A percentile compares a stretch with the other conserved stretches of the same genome.
Conservation (phyloP, 1,139 yeast species). For the Sugiyamaella neomexicana region DNA sequence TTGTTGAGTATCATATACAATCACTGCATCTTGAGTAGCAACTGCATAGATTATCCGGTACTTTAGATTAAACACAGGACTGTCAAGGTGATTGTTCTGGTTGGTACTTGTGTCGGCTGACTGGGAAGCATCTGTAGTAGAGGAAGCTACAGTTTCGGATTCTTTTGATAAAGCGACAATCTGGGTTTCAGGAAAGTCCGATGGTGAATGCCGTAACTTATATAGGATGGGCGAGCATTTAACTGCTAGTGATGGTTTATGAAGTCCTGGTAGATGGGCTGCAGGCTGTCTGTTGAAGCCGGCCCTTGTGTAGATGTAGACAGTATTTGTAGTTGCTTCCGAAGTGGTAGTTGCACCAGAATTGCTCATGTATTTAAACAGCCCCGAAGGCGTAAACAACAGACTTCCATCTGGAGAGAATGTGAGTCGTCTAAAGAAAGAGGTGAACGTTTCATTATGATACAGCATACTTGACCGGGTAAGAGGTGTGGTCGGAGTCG, state of each 20-base stretch:
- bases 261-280: conserved; percentile 73
- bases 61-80: conserved; percentile 53
- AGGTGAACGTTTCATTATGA: conserved; percentile 83
- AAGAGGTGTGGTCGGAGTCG: conserved; percentile 17
- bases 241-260: conserved; percentile 81
- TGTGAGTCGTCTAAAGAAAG: conserved; percentile 81
- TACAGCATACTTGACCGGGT: conserved; percentile 45
- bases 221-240: conserved; percentile 72
- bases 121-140: conserved; percentile 12
- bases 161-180: conserved; percentile 9
- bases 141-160: conserved; percentile 16
- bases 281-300: conserved; percentile 70
- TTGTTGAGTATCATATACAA: conserved; percentile 76
- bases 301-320: conserved; percentile 70
- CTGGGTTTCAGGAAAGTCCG: conserved; percentile 4
- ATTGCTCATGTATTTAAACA: conserved; percentile 45
- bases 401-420: conserved; percentile 90
- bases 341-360: conserved; percentile 19
- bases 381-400: conserved; percentile 81
- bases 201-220: conserved; percentile 38
- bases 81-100: conserved; percentile 12
- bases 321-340: conserved; percentile 60
- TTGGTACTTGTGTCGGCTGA: conserved; percentile 16
- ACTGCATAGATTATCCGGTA: conserved; percentile 88
- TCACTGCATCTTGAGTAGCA: conserved; percentile 86